Base-by-base conservation (phyloP, 1,284 basidiomycete genomes). In the Apiotrichum laibachii region DNA sequence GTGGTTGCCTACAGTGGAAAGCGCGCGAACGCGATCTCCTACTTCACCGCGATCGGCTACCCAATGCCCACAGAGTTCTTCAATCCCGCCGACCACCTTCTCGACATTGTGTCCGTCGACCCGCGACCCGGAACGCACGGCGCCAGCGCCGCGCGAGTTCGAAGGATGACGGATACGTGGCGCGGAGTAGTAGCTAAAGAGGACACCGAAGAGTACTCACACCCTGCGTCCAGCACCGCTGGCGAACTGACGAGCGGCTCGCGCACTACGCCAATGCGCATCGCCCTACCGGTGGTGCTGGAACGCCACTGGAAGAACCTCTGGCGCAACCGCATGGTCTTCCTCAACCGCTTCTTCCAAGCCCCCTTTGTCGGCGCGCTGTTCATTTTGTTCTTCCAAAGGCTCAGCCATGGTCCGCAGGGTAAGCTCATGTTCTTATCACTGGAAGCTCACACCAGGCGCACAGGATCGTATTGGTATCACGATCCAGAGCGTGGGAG, bases 391-490 rank as follows among this genome's bases (percentile, higher is more conserved):
- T 80, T 80, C 69, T 81, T 78, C 66, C 75, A 74, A 45, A 71
- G 79, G 2, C 63, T 80, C 13, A 69, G 57, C 2, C 66, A 71
- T 33, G 77, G 77, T 0, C 75, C 79, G 3, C 65, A 69, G 37
- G 70, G 69, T 63, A 18, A 57, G 63, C 59, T 39, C 10, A 45
- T 53, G 31, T 11, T 8, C 12, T 15, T 15, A 35, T 5, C 13
- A 2, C 5, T 35, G 3, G 5, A 12, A 21, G 34, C 31, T 33
- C 2, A 31, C 2, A 26, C 13, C 49, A 50, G 75, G 77, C 21
- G 77, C 78, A 0, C 81, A 82, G 63, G 75, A 79, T 61, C 72
- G 79, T 1, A 76, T 82, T 35, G 81, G 80, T 59, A 58, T 75
- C 15, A 67, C 72, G 1, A 72, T 76, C 48, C 69, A 76, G 61